These are phyloP conservation scores for Hirsutella rhossiliensis DNA, from an alignment of 2,329 filamentous ascomycete genomes.

Conservation along the genomic window DNA sequence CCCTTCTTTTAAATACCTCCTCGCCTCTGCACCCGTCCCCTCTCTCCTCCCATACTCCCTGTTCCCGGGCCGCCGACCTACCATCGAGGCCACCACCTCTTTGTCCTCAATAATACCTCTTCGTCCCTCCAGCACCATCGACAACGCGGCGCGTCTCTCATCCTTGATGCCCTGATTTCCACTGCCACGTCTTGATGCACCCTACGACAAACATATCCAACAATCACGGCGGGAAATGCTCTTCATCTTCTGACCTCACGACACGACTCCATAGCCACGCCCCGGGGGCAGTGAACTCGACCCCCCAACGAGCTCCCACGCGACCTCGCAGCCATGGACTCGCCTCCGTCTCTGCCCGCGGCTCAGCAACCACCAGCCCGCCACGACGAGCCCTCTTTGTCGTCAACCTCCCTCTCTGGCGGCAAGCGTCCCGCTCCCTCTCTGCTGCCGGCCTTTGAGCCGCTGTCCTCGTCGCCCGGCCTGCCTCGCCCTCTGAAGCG, in stretches of 20 bases:
- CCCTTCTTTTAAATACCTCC: neutral
- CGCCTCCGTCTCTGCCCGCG: slow-evolving; percentile 1
- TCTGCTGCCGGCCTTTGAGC: slow-evolving; percentile 69
- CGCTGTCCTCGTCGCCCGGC: slow-evolving; percentile 63
- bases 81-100: neutral
- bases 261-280: neutral
- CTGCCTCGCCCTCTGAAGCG: slow-evolving; percentile 60
- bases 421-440: slow-evolving; percentile 53
- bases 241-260: neutral
- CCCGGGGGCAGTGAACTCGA: neutral
- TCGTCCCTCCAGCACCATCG: too few relatives aligned
- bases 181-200: too few relatives aligned
- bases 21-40: neutral
- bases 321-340: neutral
- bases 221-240: neutral
- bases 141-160: too few relatives aligned
- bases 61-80: neutral
- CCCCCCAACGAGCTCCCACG: neutral
- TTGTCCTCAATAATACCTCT: too few relatives aligned
- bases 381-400: slow-evolving; percentile 17
- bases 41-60: neutral
- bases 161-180: too few relatives aligned
- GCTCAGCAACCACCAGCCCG: neutral
- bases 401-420: slow-evolving; percentile 21
- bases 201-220: too few relatives aligned